Conservation (phyloP, 2,329 filamentous ascomycete species). For the Clonostachys solani region DNA sequence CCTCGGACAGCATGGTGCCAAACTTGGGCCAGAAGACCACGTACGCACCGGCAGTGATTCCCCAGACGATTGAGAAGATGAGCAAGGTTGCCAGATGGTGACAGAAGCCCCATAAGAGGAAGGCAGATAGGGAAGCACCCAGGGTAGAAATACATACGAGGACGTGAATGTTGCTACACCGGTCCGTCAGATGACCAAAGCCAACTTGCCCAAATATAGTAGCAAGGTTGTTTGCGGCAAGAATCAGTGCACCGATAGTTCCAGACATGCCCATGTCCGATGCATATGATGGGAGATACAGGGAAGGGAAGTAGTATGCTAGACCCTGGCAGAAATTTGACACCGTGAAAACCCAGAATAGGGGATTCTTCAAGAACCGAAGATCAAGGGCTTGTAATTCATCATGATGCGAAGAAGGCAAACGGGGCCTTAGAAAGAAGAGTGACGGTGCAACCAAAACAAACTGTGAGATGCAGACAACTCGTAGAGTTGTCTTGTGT, state of each 20-base stretch:
- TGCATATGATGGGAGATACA: constrained; percentile 48
- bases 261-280: constrained; percentile 30
- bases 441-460: constrained; percentile 32
- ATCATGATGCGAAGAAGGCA: constrained; percentile 27
- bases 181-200: constrained; percentile 42
- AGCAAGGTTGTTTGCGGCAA: constrained; percentile 41
- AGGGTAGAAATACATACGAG: constrained; percentile 36
- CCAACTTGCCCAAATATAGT: constrained; percentile 37
- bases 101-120: constrained; percentile 51
- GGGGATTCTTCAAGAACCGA: constrained; percentile 12
- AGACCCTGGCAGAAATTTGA: constrained; percentile 47
- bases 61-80: constrained; percentile 48
- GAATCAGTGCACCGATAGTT: constrained; percentile 37
- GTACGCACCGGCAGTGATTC: constrained; percentile 47
- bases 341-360: constrained; percentile 30
- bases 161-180: constrained; percentile 34
- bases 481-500: constrained; percentile 46
- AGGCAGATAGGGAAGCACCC: constrained; percentile 40
- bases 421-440: constrained; percentile 30
- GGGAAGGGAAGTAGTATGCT: constrained; percentile 51
- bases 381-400: constrained; percentile 14
- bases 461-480: constrained; percentile 39
- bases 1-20: constrained; percentile 15
- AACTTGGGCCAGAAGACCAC: constrained; percentile 17
- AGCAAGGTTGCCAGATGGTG: constrained; percentile 35